phyloP scores from a whole-genome alignment of 2,329 filamentous ascomycete genomes.

The Fusarium albidum region DNA sequence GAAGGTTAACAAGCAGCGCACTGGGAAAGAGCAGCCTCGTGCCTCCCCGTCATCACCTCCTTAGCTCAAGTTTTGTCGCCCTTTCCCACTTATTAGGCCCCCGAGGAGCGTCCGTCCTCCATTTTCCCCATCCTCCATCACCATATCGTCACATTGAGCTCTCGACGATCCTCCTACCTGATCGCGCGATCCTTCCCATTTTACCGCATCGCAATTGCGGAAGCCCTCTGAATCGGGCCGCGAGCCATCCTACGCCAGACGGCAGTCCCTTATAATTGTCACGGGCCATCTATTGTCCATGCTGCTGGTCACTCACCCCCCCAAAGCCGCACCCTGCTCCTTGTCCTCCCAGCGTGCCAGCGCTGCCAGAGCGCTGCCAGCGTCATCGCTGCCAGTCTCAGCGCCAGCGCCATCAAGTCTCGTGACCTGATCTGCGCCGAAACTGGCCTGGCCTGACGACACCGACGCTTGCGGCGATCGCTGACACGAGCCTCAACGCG shows the following conservation, averaged over 20 bases:
- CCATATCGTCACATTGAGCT: conserved; percentile 13
- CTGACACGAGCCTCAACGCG: conserved; percentile 32
- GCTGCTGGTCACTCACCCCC: conserved; percentile 15
- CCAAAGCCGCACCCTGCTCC: conserved; percentile 25
- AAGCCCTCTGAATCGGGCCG: not conserved
- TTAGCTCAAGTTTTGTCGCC: conserved; percentile 20
- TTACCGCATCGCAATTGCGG: conserved; percentile 4
- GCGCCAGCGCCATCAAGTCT: conserved; percentile 18
- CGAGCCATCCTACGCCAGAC: not conserved
- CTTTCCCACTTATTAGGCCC: conserved; percentile 25
- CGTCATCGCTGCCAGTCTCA: conserved; percentile 1
- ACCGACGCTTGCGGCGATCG: conserved; percentile 19
- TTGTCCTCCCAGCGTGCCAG: conserved; percentile 23
- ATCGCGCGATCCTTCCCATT: not conserved
- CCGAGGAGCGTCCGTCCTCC: conserved; percentile 22
- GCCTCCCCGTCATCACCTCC: conserved; percentile 30
- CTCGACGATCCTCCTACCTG: not conserved
- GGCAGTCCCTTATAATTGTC: not conserved
- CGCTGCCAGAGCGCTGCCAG: not conserved
- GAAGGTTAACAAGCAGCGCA: conserved; percentile 13
- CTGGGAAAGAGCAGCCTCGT: conserved; percentile 20
- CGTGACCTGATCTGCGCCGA: conserved; percentile 28
- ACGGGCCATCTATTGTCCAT: conserved; percentile 14
- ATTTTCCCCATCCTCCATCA: conserved; percentile 26
- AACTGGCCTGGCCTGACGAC: conserved; percentile 24